Evolutionary conservation across 1,139 yeast species (phyloP), one percentile per base, ranked within the genome.

Genomic region (Geotrichum siamense): DNA sequence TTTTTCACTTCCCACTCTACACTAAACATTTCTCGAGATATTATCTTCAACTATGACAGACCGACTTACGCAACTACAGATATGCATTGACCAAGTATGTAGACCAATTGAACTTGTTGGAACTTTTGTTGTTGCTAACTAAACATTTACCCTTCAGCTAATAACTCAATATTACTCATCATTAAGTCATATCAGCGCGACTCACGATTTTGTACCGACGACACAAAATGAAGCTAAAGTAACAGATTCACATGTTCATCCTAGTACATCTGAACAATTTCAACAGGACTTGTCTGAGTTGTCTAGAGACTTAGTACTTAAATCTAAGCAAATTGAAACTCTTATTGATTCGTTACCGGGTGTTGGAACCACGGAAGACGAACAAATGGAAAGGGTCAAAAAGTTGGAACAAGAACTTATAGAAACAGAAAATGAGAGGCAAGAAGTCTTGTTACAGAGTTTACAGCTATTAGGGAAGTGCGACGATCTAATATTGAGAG

Each of bases 101-200:
- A n/a, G 12, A 12, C 17, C 9, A 17, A 8, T 32, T 22, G 3
- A 36, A 34, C 23, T 38, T n/a, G 20, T 8, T 27, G 15, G 22
- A n/a, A 12, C 12, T n/a, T 23, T 29, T 22, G 19, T 15, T 25
- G 28, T 5, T 36, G 51, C 38, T 36, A 23, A n/a, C 28, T 36
- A 27, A 15, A 13, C n/a, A 12, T 28, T 6, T 8, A 17, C 35
- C 20, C 36, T 10, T 23, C 49, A 73, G 68, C 76, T 91, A 47
- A 78, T 86, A 46, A 95, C 85, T 53, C 96, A 89, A 66, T 85
- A 87, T 68, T 83, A 85, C 60, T 93, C 96, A 5, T 82, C 96
- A 1, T 71, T 91, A 44, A 84, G 85, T 60, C 87, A 87, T 58
- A 82, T 89, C 35, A 93, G 86, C 60, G 74, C 75, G 49, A 75